Base-by-base conservation (phyloP, 2,329 filamentous ascomycete genomes). In the Neophaeococcomyces aloes region DNA sequence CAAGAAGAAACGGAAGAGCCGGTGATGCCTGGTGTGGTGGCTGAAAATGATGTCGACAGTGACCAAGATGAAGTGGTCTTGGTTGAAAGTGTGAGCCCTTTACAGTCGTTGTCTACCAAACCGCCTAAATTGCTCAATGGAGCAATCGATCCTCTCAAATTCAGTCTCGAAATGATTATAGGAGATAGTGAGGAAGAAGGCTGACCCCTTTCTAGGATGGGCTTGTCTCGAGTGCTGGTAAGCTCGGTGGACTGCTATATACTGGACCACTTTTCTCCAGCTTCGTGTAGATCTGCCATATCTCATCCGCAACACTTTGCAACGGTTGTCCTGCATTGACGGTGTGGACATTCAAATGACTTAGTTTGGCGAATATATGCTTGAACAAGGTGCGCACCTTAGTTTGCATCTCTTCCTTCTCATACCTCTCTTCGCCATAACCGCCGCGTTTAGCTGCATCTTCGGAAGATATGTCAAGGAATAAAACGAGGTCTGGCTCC, bases 371-470 rank as follows among this genome's bases (percentile, higher is more conserved):
- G 49, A 70, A 65, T 52, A 81, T 56, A 10, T 66, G 65, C 31
- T 65, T 73, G 61, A 94, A 95, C 38, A 93, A 61, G 49, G 79
- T 74, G 15, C 85, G 69, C 11, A 96, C 91, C 7, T 78, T 74
- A 48, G 73, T 69, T 66, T 98, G 91, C 77, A 94, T 84, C 57
- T 80, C 78, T 47, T 74, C 75, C 59, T 78, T 82, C 67, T 98
- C 91, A 58, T 96, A 98, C 50, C 85, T 73, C 69, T 98, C 91
- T 14, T 73, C 75, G 1, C 91, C 91, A 69, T 81, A 98, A 0
- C 86, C 89, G n/a, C 86, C 87, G 14, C 91, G 72, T 54, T 73
- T 72, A 23, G 75, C 76, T 7, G 87, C 87, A 47, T 79, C 75
- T 38, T 79, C 75, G 29, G 85, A 76, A 5, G 81, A 77, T 39